Evolutionary conservation across 2,329 filamentous ascomycete species (phyloP), one percentile per base, ranked within the genome.

Genomic region (Ceratocystis lukuohia): DNA sequence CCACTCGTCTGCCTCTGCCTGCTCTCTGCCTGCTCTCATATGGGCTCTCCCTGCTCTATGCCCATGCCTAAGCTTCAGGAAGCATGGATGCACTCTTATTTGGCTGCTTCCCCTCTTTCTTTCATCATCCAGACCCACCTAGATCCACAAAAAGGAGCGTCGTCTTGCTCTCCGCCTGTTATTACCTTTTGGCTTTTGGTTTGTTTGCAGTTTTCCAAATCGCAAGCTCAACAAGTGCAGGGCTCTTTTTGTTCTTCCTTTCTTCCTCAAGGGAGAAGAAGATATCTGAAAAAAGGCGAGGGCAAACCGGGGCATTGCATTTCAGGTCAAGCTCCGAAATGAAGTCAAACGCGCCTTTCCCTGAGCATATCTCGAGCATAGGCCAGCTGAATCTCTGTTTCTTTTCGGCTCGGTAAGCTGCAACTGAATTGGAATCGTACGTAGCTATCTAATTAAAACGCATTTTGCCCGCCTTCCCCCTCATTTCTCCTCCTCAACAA

Each of bases 81-180:
- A 59, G 30, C 56, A 59, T 59, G 56, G 28, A 59, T 59, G 15
- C 30, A 59, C 28, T 28, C 56, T 59, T 59, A 37, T 37, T 59
- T n/a, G 17, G 3, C 15, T 37, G 30, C 8, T 59, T 37, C 56
- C 56, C 56, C 56, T 59, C 56, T 59, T 57, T 33, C 28, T 57
- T 30, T 20, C 15, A 33, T 59, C 33, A 15, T 25, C 20, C 17
- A 17, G 56, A 37, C 28, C 56, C 25, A 10, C 56, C 8, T 8
- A 2, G 12, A 30, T 28, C 56, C 28, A 59, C 17, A 59, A 37
- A 59, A 59, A 37, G n/a, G 30, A 33, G 15, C 28, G 10, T 30
- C 33, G 28, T 50, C 46, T 25, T 50, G 46, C 46, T 50, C 22
- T 33, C 0, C 6, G 30, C 30, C 30, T 53, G 48, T 28, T 17